A percentile compares a stretch with the other conserved stretches of the same genome.
Conservation (phyloP, 805 yeast genomes). For the Clavispora santaluciae region DNA sequence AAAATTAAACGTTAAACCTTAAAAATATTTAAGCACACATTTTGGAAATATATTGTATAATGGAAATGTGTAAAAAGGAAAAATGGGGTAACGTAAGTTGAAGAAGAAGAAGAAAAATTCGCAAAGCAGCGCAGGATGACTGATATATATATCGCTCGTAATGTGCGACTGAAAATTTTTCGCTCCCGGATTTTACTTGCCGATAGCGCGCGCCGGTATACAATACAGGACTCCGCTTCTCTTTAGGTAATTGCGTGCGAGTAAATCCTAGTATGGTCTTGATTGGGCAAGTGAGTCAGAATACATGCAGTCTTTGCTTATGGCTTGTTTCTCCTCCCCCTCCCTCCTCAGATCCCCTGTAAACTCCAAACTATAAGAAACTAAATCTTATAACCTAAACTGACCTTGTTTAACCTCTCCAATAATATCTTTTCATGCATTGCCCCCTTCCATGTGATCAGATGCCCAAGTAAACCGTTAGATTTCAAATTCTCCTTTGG, state of each 20-base stretch:
- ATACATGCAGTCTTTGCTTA: neutral
- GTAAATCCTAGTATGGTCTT: conserved; percentile 1
- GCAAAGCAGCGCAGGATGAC: conserved; percentile 1
- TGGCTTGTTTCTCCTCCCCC: no score
- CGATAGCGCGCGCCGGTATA: neutral
- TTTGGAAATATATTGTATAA: conserved; percentile 10
- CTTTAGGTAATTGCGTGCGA: neutral
- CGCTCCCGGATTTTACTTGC: neutral
- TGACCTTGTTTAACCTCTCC: no score
- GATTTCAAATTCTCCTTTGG: no score
- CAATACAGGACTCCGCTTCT: neutral
- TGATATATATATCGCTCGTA: conserved; percentile 8
- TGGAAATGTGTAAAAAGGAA: conserved; percentile 3
- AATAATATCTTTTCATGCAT: no score
- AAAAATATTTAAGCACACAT: conserved; percentile 35
- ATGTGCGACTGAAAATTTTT: conserved; percentile 10
- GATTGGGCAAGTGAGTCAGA: conserved; percentile 6
- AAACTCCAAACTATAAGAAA: no score
- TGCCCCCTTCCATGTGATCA: neutral
- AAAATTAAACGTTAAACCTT: conserved; percentile 17
- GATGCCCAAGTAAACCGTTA: no score
- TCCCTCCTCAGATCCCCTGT: no score
- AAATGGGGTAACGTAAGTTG: conserved; percentile 5
- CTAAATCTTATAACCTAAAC: no score
- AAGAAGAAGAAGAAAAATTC: conserved; percentile 1